Conservation (phyloP, 2,329 filamentous ascomycete genomes). For the Fusarium coffeatum region DNA sequence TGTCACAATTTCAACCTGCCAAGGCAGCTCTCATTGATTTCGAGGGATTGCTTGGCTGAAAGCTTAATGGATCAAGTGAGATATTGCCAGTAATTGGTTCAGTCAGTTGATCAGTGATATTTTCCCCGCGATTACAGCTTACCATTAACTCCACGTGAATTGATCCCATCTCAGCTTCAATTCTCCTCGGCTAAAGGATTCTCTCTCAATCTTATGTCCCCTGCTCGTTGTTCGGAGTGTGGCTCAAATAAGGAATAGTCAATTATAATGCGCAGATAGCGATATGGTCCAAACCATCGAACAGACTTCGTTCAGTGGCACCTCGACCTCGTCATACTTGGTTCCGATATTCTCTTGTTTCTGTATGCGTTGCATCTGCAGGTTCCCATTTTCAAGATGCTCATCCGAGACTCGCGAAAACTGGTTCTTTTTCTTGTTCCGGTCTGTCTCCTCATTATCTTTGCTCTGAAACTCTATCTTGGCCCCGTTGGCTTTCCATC, state of each 20-base stretch:
- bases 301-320: not conserved
- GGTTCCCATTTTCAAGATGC: constrained; percentile 42
- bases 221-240: not conserved
- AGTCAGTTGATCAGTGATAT: not conserved
- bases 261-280: not conserved
- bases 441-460: constrained; percentile 47
- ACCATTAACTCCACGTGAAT: not conserved
- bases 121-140: not conserved
- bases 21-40: not conserved
- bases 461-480: constrained; percentile 42
- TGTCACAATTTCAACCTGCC: constrained; percentile 8
- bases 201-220: not conserved
- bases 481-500: constrained; percentile 9
- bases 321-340: constrained; percentile 1
- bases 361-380: not conserved
- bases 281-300: not conserved
- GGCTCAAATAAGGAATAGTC: constrained; percentile 22
- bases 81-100: not conserved
- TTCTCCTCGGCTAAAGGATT: not conserved
- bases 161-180: constrained; percentile 9
- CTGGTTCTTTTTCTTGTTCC: constrained; percentile 49
- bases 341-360: constrained; percentile 2
- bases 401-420: constrained; percentile 50
- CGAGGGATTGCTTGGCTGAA: not conserved
- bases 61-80: not conserved